These are phyloP conservation scores for Aspergillus pseudoglaucus DNA, from an alignment of 2,329 filamentous ascomycete genomes.

Conservation along the genomic window DNA sequence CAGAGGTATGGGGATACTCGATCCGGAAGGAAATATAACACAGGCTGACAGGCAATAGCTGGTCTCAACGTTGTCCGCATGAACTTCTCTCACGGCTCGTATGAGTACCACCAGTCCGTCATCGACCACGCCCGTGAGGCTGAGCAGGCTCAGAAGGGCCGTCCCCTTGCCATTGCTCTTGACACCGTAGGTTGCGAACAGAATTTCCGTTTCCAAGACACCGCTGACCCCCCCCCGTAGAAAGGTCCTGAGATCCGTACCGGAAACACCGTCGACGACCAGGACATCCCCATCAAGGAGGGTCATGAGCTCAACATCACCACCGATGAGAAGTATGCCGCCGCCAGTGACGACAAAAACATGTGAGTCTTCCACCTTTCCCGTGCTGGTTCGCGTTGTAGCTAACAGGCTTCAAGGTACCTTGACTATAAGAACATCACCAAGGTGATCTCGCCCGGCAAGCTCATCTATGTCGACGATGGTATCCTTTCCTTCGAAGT, in stretches of 20 bases:
- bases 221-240: conserved; percentile 26
- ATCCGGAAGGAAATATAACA: neutral
- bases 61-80: conserved; percentile 98
- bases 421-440: conserved; percentile 99
- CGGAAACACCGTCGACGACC: conserved; percentile 64
- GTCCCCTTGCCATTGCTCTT: conserved; percentile 91
- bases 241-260: conserved; percentile 86
- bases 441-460: conserved; percentile 87
- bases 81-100: conserved; percentile 96
- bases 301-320: conserved; percentile 90
- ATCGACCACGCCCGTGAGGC: conserved; percentile 92
- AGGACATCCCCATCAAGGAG: conserved; percentile 71
- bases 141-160: conserved; percentile 68
- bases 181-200: conserved; percentile 57
- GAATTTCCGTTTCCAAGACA: neutral
- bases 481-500: conserved; percentile 97
- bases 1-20: conserved; percentile 41
- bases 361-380: conserved; percentile 57
- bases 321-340: conserved; percentile 88
- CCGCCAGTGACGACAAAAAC: conserved; percentile 77
- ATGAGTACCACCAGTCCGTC: conserved; percentile 96
- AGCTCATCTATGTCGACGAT: conserved; percentile 96
- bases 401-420: conserved; percentile 53
- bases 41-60: conserved; percentile 38
- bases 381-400: neutral